Percentiles rank a stretch among this genome's conserved stretches.
phyloP scores from a whole-genome alignment of 1,284 basidiomycete species.

The Chalciporus sp. region DNA sequence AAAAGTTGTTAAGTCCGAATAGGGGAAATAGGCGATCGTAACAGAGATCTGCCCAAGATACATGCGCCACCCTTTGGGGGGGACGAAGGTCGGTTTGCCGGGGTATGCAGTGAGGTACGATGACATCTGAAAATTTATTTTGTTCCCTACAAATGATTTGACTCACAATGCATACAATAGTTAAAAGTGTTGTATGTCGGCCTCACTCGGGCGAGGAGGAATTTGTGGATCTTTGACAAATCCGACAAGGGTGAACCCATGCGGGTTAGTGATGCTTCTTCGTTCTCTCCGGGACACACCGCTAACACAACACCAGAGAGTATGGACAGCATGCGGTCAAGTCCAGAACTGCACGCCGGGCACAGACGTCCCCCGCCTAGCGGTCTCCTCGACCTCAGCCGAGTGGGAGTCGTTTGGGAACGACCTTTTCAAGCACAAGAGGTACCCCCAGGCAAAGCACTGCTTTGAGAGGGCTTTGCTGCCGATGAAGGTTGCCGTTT shows the following conservation, averaged over 20 bases:
- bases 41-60: slow-evolving; percentile 16
- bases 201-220: slow-evolving; percentile 66
- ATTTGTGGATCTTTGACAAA: slow-evolving; percentile 67
- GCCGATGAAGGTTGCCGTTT: slow-evolving; percentile 47
- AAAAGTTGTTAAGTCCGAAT: no score
- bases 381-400: slow-evolving; percentile 46
- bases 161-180: slow-evolving; percentile 45
- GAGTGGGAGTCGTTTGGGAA: slow-evolving; percentile 60
- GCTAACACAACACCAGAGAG: slow-evolving; percentile 36
- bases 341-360: slow-evolving; percentile 47
- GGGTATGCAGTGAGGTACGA: slow-evolving; percentile 60
- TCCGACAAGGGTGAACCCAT: slow-evolving; percentile 60
- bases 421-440: slow-evolving; percentile 54
- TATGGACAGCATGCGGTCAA: slow-evolving; percentile 49
- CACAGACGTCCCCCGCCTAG: slow-evolving; percentile 49
- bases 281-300: neutral
- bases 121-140: neutral
- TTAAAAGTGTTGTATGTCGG: slow-evolving; percentile 72
- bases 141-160: slow-evolving; percentile 47
- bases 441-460: slow-evolving; percentile 61
- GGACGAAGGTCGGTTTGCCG: slow-evolving; percentile 53
- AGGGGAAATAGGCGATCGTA: no score
- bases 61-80: slow-evolving; percentile 49
- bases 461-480: slow-evolving; percentile 59
- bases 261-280: slow-evolving; percentile 45